Evolutionary conservation across 1,284 basidiomycete species (phyloP).

Genomic region (Ustilago nuda): DNA sequence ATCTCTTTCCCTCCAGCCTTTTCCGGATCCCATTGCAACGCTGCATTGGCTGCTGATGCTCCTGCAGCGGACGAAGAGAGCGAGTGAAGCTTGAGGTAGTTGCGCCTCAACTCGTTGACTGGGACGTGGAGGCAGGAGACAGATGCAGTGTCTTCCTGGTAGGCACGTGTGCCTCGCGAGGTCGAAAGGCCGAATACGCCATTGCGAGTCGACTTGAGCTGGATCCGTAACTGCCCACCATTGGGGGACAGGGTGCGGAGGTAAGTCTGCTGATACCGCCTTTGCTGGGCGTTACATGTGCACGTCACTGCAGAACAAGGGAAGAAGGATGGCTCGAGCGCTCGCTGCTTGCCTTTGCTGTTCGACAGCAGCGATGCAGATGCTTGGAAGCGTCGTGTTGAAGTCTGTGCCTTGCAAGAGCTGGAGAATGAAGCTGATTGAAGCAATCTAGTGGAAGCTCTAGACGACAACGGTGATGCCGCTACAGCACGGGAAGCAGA

Average conservation of each 20-base stretch:
- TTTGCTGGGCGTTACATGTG: constrained; percentile 17
- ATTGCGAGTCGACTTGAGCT: constrained; percentile 41
- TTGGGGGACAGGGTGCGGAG: constrained; percentile 42
- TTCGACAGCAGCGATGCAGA: neutral
- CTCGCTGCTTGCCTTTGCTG: constrained; percentile 37
- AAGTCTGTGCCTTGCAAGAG: neutral
- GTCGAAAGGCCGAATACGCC: constrained; percentile 56
- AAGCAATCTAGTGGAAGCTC: neutral
- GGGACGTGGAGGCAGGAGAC: constrained; percentile 63
- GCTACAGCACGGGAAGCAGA: constrained; percentile 5
- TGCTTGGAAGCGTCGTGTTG: neutral
- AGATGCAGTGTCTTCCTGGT: constrained; percentile 64
- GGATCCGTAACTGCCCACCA: constrained; percentile 41
- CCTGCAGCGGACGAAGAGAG: constrained; percentile 27
- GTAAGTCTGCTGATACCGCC: constrained; percentile 35
- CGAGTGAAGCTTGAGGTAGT: constrained; percentile 45
- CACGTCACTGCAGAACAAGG: neutral
- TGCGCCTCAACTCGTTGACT: constrained; percentile 46
- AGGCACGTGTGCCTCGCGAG: constrained; percentile 58
- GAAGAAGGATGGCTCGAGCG: constrained; percentile 9
- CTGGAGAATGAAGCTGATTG: constrained; percentile 8
- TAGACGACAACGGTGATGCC: neutral
- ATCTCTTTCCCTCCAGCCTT: constrained; percentile 60
- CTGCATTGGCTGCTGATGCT: constrained; percentile 35
- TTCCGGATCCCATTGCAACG: constrained; percentile 54